Evolutionary conservation across 495 filamentous ascomycete genomes (phyloP).

Genomic region (Oleoguttula mirabilis): DNA sequence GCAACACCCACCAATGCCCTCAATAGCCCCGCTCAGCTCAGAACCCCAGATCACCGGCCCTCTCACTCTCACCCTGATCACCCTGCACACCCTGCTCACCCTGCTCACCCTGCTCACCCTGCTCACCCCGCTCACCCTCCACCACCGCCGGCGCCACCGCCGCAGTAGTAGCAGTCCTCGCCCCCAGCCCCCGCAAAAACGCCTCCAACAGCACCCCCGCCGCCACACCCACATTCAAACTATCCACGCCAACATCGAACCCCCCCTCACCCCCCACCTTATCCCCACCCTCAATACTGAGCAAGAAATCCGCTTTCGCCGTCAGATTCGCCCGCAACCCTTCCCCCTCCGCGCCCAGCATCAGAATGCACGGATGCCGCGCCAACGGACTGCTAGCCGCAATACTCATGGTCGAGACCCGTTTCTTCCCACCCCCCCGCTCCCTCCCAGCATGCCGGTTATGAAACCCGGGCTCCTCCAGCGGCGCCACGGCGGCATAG

Average conservation of each 20-base stretch:
- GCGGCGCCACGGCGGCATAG: slow-evolving; percentile 59
- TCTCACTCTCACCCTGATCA: too few relatives aligned
- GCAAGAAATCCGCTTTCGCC: slow-evolving; percentile 47
- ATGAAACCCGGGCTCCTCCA: not conserved
- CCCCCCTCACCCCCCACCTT: slow-evolving; percentile 12
- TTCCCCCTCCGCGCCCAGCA: slow-evolving; percentile 73
- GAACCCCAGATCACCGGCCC: too few relatives aligned
- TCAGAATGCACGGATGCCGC: slow-evolving; percentile 55
- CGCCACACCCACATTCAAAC: slow-evolving; percentile 82
- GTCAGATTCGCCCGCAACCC: slow-evolving; percentile 54
- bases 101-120: too few relatives aligned
- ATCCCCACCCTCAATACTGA: slow-evolving; percentile 36
- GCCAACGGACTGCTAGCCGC: slow-evolving; percentile 34
- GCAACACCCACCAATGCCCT: too few relatives aligned
- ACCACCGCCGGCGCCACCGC: too few relatives aligned
- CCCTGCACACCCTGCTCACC: too few relatives aligned
- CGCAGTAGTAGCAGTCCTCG: too few relatives aligned
- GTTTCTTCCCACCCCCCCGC: not conserved
- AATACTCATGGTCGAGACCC: not conserved
- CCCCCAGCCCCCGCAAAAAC: slow-evolving; percentile 42
- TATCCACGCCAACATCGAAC: slow-evolving; percentile 46
- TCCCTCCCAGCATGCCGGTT: not conserved
- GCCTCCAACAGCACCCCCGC: slow-evolving; percentile 59
- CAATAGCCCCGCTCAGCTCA: too few relatives aligned
- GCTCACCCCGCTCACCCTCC: too few relatives aligned